Evolutionary conservation across 2,329 filamentous ascomycete species (phyloP).

Genomic region (Chrysoporthe cubensis): DNA sequence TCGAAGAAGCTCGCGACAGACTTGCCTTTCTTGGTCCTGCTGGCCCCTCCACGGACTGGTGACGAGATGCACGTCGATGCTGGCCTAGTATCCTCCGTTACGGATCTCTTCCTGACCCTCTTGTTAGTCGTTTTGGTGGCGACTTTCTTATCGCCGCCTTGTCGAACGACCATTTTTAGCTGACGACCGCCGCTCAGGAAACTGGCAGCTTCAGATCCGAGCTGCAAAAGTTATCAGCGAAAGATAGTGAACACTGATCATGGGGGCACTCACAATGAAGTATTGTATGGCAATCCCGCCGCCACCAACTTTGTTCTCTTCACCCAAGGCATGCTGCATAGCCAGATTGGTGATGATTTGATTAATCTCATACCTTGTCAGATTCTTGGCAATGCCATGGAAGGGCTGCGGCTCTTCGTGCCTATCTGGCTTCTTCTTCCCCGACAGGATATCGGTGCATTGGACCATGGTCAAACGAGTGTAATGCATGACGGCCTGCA

Average conservation of each 20-base stretch:
- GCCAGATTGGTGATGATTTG: conserved; percentile 80
- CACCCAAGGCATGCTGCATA: conserved; percentile 72
- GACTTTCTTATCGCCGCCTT: conserved; percentile 39
- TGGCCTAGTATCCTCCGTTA: conserved; percentile 26
- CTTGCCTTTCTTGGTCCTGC: conserved; percentile 42
- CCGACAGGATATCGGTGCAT: conserved; percentile 83
- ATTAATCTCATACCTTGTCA: conserved; percentile 78
- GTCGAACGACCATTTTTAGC: conserved; percentile 47
- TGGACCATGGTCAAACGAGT: conserved; percentile 74
- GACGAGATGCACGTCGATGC: conserved; percentile 58
- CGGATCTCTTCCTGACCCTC: conserved; percentile 36
- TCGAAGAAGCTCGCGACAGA: conserved; percentile 29
- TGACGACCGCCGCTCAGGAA: conserved; percentile 51
- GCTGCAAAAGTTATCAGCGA: conserved; percentile 7
- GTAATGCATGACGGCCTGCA: conserved; percentile 67
- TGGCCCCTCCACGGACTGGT: conserved; percentile 44
- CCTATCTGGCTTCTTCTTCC: conserved; percentile 64
- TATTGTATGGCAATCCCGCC: conserved; percentile 75
- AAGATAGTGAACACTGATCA: background rate
- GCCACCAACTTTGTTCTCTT: conserved; percentile 61
- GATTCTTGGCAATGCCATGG: conserved; percentile 69
- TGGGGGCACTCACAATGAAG: conserved; percentile 59
- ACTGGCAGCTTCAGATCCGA: conserved; percentile 20
- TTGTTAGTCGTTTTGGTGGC: conserved; percentile 40
- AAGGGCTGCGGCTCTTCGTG: conserved; percentile 54